Evolutionary conservation across 345 rosid species (phyloP).

Genomic region (Acer yangbiense): DNA sequence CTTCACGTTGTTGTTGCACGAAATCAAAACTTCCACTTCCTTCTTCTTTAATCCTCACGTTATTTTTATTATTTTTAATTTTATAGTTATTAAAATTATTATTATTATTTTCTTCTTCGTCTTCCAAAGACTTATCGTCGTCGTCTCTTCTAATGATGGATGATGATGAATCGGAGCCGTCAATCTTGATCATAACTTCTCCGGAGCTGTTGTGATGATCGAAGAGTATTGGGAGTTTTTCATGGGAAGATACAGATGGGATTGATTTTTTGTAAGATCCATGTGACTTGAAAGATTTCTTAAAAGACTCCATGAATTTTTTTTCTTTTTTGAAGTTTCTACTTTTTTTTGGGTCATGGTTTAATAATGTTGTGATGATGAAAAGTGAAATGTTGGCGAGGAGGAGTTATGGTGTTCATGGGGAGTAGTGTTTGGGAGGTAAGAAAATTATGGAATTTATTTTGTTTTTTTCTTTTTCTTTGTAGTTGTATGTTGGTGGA

Average conservation of each 20-base stretch:
- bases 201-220: conserved; percentile 16
- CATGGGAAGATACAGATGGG: conserved; percentile 24
- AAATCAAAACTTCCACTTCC: conserved; percentile 33
- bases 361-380: not conserved
- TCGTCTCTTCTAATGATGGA: not conserved
- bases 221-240: conserved; percentile 58
- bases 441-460: not conserved
- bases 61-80: not conserved
- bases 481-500: not conserved
- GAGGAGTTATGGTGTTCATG: not conserved
- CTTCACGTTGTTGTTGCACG: conserved; percentile 14
- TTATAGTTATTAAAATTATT: not conserved
- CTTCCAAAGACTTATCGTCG: not conserved
- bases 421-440: not conserved
- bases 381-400: not conserved
- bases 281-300: conserved; percentile 57
- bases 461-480: too few relatives aligned
- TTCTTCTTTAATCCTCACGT: not conserved
- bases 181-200: conserved; percentile 11
- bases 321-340: not conserved
- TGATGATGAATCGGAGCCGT: not conserved
- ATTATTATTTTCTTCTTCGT: not conserved
- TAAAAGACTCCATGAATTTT: conserved; percentile 30
- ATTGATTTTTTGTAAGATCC: conserved; percentile 39
- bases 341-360: not conserved